These are phyloP conservation scores for Cylindrodendrum hubeiense DNA, from an alignment of 2,329 filamentous ascomycete species.

Conservation along the genomic window DNA sequence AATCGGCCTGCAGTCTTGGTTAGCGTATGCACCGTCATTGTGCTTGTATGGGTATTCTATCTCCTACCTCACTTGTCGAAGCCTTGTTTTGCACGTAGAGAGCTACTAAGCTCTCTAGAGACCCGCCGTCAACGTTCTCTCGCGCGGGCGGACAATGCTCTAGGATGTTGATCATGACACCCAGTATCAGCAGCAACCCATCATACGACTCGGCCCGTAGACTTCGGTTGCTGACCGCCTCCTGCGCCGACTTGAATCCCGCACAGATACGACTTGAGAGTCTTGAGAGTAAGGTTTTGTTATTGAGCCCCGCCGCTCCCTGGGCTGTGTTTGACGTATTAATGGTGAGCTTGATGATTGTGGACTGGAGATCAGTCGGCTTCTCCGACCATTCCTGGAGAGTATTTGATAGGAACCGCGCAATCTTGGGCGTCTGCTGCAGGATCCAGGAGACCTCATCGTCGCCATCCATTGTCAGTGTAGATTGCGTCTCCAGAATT, in stretches of 20 bases:
- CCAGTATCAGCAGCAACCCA: slow-evolving; percentile 81
- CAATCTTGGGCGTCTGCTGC: slow-evolving; percentile 45
- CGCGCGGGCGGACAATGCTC: slow-evolving; percentile 79
- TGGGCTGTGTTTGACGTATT: slow-evolving; percentile 88
- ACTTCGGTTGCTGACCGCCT: slow-evolving; percentile 61
- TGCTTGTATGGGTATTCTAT: neutral
- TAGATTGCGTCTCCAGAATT: slow-evolving; percentile 52
- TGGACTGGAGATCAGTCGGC: slow-evolving; percentile 43
- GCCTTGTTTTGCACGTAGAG: slow-evolving; percentile 78
- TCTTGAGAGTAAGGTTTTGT: slow-evolving; percentile 64
- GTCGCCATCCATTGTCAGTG: slow-evolving; percentile 38
- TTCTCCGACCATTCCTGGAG: slow-evolving; percentile 48
- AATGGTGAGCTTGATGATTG: slow-evolving; percentile 72
- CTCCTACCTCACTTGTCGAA: slow-evolving; percentile 75
- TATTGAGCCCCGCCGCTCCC: slow-evolving; percentile 77
- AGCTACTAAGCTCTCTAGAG: slow-evolving; percentile 70
- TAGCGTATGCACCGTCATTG: slow-evolving; percentile 13
- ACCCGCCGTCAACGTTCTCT: slow-evolving; percentile 49
- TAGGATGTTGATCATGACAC: slow-evolving; percentile 87
- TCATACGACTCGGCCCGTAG: slow-evolving; percentile 70
- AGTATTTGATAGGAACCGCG: slow-evolving; percentile 45
- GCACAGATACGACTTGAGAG: slow-evolving; percentile 64
- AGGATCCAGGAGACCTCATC: slow-evolving; percentile 38
- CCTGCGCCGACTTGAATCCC: slow-evolving; percentile 62
- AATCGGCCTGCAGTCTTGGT: slow-evolving; percentile 67